These are phyloP conservation scores for Phytopythium chamaehyphon DNA, from an alignment of 352 stramenopile genomes.

Conservation along the genomic window DNA sequence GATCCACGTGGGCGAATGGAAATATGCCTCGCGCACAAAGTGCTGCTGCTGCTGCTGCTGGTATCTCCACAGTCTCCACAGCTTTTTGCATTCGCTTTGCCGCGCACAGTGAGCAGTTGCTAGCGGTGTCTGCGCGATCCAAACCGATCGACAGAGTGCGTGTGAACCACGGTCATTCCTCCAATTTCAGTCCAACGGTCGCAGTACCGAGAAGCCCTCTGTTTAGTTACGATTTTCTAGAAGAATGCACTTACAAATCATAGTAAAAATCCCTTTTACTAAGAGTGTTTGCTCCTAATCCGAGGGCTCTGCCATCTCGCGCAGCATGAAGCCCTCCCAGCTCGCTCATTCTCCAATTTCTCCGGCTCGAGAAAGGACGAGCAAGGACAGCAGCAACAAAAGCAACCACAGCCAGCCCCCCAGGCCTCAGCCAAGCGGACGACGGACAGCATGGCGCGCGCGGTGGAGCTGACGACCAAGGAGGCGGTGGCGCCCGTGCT, in stretches of 20 bases:
- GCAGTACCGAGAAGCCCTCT: not conserved
- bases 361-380: slow-evolving; percentile 14
- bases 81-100: too few species aligned
- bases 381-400: slow-evolving; percentile 7
- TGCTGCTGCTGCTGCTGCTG: too few species aligned
- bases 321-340: not conserved
- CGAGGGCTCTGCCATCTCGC: not conserved
- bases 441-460: slow-evolving; percentile 18
- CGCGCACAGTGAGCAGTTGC: too few species aligned
- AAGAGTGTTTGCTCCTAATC: slow-evolving; percentile 5
- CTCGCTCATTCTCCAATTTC: slow-evolving; percentile 23
- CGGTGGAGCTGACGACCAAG: slow-evolving; percentile 20
- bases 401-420: not conserved
- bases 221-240: slow-evolving; percentile 4
- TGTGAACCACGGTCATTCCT: not conserved
- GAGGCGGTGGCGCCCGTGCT: slow-evolving; percentile 10
- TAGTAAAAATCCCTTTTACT: not conserved
- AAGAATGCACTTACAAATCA: not conserved
- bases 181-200: not conserved
- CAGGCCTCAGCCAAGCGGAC: not conserved
- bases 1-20: too few species aligned
- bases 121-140: not conserved
- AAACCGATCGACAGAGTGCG: slow-evolving; percentile 1
- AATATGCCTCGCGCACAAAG: too few species aligned
- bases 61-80: too few species aligned